These are phyloP conservation scores for Thalia dealbata DNA, from an alignment of 176 grass and related monocot genomes.

Conservation along the genomic window DNA sequence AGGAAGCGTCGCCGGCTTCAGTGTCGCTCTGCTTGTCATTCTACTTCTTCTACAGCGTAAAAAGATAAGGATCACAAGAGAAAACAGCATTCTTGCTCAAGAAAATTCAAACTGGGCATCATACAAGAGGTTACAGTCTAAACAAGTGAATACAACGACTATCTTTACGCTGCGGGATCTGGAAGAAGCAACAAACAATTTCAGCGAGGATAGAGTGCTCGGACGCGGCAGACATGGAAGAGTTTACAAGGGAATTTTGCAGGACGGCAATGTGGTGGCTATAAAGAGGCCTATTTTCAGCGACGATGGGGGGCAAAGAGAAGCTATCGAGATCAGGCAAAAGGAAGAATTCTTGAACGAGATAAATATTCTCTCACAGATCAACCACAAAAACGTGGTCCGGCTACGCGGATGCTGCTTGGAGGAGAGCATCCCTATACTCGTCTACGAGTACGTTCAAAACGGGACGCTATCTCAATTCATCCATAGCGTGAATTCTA, in stretches of 20 bases:
- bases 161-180: not conserved
- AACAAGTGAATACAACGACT: not conserved
- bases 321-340: not conserved
- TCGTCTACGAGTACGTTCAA: too few relatives aligned
- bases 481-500: not conserved
- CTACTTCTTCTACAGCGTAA: not conserved
- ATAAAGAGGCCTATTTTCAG: not conserved
- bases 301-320: too few relatives aligned
- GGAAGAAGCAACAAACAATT: not conserved
- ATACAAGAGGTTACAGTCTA: not conserved
- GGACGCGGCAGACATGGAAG: not conserved
- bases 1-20: not conserved
- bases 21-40: not conserved
- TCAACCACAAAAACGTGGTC: constrained; percentile 9
- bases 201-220: not conserved
- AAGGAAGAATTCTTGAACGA: not conserved
- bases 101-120: not conserved
- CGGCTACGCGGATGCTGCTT: not conserved
- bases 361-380: not conserved
- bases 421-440: not conserved
- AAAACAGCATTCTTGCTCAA: not conserved
- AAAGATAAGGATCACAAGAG: not conserved
- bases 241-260: too few relatives aligned
- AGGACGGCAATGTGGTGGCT: not conserved
- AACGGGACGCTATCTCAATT: not conserved